Evolutionary conservation across 768 basidiomycete genomes (phyloP).

Genomic region (Calocybe gangraenosa): DNA sequence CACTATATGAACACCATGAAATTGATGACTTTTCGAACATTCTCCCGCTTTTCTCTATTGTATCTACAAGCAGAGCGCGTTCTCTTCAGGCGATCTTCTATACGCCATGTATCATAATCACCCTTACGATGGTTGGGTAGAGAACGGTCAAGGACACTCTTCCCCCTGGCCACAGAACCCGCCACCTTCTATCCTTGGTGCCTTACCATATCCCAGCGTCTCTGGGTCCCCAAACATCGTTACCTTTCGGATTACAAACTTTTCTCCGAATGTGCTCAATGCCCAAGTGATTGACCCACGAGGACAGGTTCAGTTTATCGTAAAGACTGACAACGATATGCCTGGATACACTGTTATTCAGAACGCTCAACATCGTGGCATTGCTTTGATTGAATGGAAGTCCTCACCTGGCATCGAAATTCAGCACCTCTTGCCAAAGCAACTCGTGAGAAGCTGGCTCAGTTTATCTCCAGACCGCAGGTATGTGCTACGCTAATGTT

Average conservation of each 20-base stretch:
- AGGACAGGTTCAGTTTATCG: constrained; percentile 40
- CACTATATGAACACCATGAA: constrained; percentile 3
- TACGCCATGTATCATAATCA: constrained; percentile 27
- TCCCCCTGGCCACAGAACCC: constrained; percentile 19
- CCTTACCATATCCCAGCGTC: constrained; percentile 50
- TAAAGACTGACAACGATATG: constrained; percentile 46
- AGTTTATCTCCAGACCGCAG: constrained; percentile 43
- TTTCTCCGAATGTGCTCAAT: constrained; percentile 51
- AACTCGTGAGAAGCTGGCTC: constrained; percentile 51
- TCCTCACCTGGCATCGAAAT: constrained; percentile 47
- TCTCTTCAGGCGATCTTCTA: not conserved
- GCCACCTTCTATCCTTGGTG: constrained; percentile 57
- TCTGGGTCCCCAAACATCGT: constrained; percentile 27
- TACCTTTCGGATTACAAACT: constrained; percentile 45
- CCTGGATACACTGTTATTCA: constrained; percentile 54
- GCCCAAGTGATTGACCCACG: constrained; percentile 49
- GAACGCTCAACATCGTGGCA: constrained; percentile 38
- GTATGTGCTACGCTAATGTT: constrained; percentile 17
- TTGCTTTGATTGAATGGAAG: constrained; percentile 61
- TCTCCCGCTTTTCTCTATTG: too few relatives aligned
- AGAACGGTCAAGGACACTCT: constrained; percentile 23
- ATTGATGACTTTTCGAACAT: not conserved
- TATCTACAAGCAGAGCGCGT: too few relatives aligned
- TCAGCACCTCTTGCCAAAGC: constrained; percentile 44
- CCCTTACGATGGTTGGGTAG: constrained; percentile 36